Percentiles rank a stretch among this genome's conserved stretches.
phyloP scores from a whole-genome alignment of 83 land plant genomes.

The Picea mariana region DNA sequence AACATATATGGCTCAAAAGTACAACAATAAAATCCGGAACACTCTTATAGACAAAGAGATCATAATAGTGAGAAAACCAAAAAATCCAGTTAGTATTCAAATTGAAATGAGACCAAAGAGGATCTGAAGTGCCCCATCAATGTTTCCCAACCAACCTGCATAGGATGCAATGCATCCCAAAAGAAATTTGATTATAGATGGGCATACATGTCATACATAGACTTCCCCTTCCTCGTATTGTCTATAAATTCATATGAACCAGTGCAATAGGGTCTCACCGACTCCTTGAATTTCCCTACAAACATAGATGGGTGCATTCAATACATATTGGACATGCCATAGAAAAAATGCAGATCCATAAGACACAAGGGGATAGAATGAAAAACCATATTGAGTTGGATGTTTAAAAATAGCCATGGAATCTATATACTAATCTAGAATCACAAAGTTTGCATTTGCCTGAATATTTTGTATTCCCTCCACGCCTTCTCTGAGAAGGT shows the following conservation, averaged over 20 bases:
- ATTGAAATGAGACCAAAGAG: neutral
- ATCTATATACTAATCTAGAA: neutral
- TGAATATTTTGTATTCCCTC: too few species aligned
- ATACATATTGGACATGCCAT: too few species aligned
- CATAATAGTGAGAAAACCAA: too few species aligned
- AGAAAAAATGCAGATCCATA: too few species aligned
- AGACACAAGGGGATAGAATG: too few species aligned
- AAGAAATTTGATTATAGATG: slow-evolving; percentile 34
- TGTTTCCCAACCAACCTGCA: slow-evolving; percentile 45
- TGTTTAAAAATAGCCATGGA: neutral
- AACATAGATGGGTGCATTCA: neutral
- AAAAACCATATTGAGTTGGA: neutral
- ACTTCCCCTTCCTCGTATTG: slow-evolving; percentile 20
- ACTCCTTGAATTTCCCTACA: slow-evolving; percentile 22
- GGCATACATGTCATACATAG: slow-evolving; percentile 36
- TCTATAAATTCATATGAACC: slow-evolving; percentile 18
- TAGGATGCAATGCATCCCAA: slow-evolving; percentile 53
- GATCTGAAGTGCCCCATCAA: neutral
- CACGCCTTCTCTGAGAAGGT: too few species aligned
- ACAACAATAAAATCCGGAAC: too few species aligned
- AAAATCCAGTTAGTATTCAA: too few species aligned
- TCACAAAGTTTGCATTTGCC: too few species aligned
- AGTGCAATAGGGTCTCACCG: slow-evolving; percentile 49
- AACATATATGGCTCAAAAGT: too few species aligned
- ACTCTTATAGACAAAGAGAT: too few species aligned